These are phyloP conservation scores for Penicillium sp. DNA, from an alignment of 2,329 filamentous ascomycete species.

Conservation along the genomic window DNA sequence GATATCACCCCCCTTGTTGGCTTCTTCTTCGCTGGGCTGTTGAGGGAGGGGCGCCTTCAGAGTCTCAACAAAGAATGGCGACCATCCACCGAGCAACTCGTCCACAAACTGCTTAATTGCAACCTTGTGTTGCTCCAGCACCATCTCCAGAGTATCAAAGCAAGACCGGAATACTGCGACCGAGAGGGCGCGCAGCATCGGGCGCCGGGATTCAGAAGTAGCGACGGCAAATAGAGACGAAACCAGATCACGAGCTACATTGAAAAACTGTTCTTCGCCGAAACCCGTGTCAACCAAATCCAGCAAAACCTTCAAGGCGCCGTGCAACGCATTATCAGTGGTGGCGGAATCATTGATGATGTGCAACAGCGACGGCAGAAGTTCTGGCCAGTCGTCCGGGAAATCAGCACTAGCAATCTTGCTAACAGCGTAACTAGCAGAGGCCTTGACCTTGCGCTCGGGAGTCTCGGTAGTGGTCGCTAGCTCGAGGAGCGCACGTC, in stretches of 20 bases:
- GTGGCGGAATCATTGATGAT: slow-evolving; percentile 68
- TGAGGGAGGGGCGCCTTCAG: slow-evolving; percentile 73
- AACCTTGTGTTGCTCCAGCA: slow-evolving; percentile 86
- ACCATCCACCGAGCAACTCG: slow-evolving; percentile 79
- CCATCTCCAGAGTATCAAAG: slow-evolving; percentile 95
- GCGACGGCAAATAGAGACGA: slow-evolving; percentile 81
- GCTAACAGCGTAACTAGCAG: slow-evolving; percentile 86
- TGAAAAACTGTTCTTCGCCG: slow-evolving; percentile 93
- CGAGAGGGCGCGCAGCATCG: slow-evolving; percentile 76
- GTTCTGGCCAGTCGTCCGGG: slow-evolving; percentile 88
- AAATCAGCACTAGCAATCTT: slow-evolving; percentile 95
- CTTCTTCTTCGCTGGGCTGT: slow-evolving; percentile 58
- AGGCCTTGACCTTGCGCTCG: slow-evolving; percentile 82
- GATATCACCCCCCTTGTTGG: slow-evolving; percentile 53
- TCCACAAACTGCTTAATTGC: slow-evolving; percentile 89
- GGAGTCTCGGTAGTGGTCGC: slow-evolving; percentile 68
- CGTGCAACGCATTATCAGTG: slow-evolving; percentile 78
- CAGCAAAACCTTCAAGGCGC: slow-evolving; percentile 80
- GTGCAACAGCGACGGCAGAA: slow-evolving; percentile 77
- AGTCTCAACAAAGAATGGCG: slow-evolving; percentile 80
- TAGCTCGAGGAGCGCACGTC: slow-evolving; percentile 73
- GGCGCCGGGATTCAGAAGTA: slow-evolving; percentile 70
- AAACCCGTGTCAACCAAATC: slow-evolving; percentile 93
- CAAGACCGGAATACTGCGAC: slow-evolving; percentile 87
- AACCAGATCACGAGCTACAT: slow-evolving; percentile 81